Conservation (phyloP, 2,329 filamentous ascomycete species). For the Canariomyces notabilis region DNA sequence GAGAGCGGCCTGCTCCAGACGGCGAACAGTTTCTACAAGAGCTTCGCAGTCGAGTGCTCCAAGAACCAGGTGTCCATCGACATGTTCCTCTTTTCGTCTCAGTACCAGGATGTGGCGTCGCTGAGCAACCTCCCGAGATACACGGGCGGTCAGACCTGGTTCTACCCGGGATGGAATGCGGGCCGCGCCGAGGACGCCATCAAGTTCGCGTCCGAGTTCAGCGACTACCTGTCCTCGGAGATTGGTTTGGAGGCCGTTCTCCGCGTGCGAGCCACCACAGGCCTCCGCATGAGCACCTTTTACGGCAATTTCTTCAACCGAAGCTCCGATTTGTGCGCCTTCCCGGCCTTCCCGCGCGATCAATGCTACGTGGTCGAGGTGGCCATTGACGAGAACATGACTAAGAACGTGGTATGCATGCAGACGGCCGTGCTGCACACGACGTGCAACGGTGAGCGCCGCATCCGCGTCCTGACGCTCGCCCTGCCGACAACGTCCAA, state of each 20-base stretch:
- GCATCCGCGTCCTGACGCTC: constrained; percentile 90
- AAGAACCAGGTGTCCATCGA: constrained; percentile 98
- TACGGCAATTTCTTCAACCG: constrained; percentile 99
- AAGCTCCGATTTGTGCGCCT: constrained; percentile 93
- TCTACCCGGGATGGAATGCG: constrained; percentile 97
- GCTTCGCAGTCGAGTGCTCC: constrained; percentile 95
- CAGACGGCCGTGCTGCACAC: constrained; percentile 95
- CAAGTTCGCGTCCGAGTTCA: constrained; percentile 96
- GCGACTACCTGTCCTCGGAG: constrained; percentile 92
- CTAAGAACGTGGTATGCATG: constrained; percentile 86
- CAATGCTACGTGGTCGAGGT: constrained; percentile 98
- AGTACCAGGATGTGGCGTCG: constrained; percentile 96
- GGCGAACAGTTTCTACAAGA: constrained; percentile 96
- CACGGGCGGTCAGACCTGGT: constrained; percentile 96
- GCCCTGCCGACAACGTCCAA: constrained; percentile 89
- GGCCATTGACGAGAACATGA: constrained; percentile 90
- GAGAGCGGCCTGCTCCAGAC: constrained; percentile 85
- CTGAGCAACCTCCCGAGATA: constrained; percentile 93
- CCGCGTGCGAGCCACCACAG: constrained; percentile 89
- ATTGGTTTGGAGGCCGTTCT: constrained; percentile 95
- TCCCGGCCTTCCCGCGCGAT: constrained; percentile 94
- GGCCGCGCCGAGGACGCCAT: constrained; percentile 91
- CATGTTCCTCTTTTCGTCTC: constrained; percentile 94
- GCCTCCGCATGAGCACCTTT: constrained; percentile 93
- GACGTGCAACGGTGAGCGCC: constrained; percentile 92